These are phyloP conservation scores for Cyclospora cayetanensis DNA, from an alignment of 169 alveolate genomes.

Conservation along the genomic window DNA sequence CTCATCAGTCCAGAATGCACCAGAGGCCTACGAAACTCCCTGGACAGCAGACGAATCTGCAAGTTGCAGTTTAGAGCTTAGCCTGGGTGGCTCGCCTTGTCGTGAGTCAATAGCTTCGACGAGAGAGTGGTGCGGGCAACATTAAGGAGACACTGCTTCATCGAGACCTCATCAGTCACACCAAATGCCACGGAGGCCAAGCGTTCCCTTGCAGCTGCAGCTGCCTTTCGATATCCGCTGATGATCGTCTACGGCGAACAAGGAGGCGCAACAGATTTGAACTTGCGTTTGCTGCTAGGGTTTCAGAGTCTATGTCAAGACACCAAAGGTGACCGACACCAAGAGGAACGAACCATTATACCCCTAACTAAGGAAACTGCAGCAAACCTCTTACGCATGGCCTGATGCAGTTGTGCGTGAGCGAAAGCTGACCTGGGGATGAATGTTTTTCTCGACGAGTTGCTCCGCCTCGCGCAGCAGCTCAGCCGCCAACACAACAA, in stretches of 20 bases:
- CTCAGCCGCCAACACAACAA: slow-evolving; percentile 99
- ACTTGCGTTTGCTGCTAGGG: too few species aligned
- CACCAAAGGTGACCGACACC: too few species aligned
- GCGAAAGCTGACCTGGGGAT: slow-evolving; percentile 92
- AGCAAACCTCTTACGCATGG: too few species aligned
- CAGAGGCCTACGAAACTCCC: background rate
- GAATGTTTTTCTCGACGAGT: slow-evolving; percentile 96
- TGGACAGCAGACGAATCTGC: background rate
- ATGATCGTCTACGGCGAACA: slow-evolving; percentile 75
- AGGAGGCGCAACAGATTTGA: background rate
- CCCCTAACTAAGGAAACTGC: too few species aligned
- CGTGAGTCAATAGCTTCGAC: slow-evolving; percentile 95
- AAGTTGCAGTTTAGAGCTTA: background rate
- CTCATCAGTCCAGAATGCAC: too few species aligned
- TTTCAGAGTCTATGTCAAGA: too few species aligned
- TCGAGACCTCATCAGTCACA: slow-evolving; percentile 75
- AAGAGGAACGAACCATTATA: too few species aligned
- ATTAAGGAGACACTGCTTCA: slow-evolving; percentile 84
- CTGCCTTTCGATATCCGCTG: slow-evolving; percentile 85
- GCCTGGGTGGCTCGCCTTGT: slow-evolving; percentile 83
- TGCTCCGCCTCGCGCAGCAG: slow-evolving; percentile 97
- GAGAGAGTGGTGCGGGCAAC: slow-evolving; percentile 98
- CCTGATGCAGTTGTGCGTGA: too few species aligned
- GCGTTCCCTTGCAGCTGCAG: slow-evolving; percentile 85
- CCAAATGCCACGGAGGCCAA: slow-evolving; percentile 81